A percentile compares a stretch with the other conserved stretches of the same genome.
phyloP scores from a whole-genome alignment of 345 rosid genomes.

The Brassica nigra region DNA sequence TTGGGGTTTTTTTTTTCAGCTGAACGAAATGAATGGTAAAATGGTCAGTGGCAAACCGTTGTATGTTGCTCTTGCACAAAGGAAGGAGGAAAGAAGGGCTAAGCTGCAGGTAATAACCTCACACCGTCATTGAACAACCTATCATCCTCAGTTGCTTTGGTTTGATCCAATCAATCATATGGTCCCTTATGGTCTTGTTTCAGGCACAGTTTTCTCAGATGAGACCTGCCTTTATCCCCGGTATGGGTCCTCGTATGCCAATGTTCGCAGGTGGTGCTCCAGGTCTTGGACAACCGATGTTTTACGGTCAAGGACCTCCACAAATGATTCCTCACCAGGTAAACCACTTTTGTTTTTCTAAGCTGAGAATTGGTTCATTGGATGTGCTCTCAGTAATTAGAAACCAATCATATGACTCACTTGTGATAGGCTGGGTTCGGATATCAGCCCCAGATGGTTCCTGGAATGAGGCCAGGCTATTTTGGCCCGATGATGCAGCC shows the following conservation, averaged over 20 bases:
- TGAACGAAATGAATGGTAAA: slow-evolving; percentile 86
- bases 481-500: slow-evolving; percentile 85
- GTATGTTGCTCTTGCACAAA: slow-evolving; percentile 92
- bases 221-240: slow-evolving; percentile 71
- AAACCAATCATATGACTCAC: not conserved
- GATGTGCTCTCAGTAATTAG: not conserved
- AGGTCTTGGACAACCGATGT: slow-evolving; percentile 81
- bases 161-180: not conserved
- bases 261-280: slow-evolving; percentile 86
- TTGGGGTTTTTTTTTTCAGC: slow-evolving; percentile 6
- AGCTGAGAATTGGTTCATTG: not conserved
- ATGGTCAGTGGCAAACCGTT: slow-evolving; percentile 88
- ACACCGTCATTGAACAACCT: not conserved
- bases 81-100: slow-evolving; percentile 94
- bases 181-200: not conserved
- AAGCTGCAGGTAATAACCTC: slow-evolving; percentile 69
- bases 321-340: slow-evolving; percentile 91
- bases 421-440: slow-evolving; percentile 87
- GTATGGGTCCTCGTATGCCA: slow-evolving; percentile 84
- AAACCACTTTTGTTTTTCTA: not conserved
- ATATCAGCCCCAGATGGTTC: slow-evolving; percentile 92
- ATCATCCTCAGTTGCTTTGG: not conserved
- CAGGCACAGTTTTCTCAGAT: slow-evolving; percentile 95
- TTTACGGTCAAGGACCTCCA: slow-evolving; percentile 97
- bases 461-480: slow-evolving; percentile 71